Percentiles rank a stretch among this genome's conserved stretches.
Conservation (phyloP, 1,284 basidiomycete genomes). For the Kalmanozyma brasiliensis region DNA sequence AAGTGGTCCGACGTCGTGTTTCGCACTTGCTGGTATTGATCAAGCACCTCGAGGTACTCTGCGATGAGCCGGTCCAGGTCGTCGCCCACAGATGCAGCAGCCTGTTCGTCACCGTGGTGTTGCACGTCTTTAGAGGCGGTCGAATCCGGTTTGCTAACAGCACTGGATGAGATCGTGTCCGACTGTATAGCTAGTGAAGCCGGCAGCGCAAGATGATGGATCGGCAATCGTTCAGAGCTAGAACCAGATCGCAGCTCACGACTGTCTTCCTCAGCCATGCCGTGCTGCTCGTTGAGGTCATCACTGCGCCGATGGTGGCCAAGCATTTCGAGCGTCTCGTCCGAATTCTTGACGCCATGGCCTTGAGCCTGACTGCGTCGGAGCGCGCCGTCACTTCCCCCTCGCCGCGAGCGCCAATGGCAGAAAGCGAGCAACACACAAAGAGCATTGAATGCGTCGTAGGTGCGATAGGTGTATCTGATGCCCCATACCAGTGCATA, state of each 20-base stretch:
- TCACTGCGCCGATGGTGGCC: neutral
- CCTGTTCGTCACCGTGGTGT: neutral
- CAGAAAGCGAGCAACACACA: conserved; percentile 23
- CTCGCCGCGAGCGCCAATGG: conserved; percentile 36
- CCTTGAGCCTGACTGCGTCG: neutral
- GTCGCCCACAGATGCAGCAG: neutral
- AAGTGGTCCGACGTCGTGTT: conserved; percentile 6
- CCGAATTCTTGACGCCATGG: conserved; percentile 15
- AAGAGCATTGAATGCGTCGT: conserved; percentile 41
- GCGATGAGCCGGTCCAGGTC: conserved; percentile 32
- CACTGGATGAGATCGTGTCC: neutral
- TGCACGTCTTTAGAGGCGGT: no score
- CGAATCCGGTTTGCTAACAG: no score
- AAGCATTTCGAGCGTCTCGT: conserved; percentile 29
- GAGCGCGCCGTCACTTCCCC: conserved; percentile 1
- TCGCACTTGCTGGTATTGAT: conserved; percentile 36
- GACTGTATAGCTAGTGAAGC: conserved; percentile 3
- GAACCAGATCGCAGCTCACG: conserved; percentile 9
- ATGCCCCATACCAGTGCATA: conserved; percentile 48
- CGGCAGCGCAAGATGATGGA: conserved; percentile 35
- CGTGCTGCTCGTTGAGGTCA: no score
- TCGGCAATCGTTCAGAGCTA: conserved; percentile 14
- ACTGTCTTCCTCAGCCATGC: no score
- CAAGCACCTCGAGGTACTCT: conserved; percentile 48
- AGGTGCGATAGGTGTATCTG: conserved; percentile 46